A percentile compares a stretch with the other conserved stretches of the same genome.
Conservation (phyloP, 441 rosid genomes). For the Cnidoscolus chayamansa region DNA sequence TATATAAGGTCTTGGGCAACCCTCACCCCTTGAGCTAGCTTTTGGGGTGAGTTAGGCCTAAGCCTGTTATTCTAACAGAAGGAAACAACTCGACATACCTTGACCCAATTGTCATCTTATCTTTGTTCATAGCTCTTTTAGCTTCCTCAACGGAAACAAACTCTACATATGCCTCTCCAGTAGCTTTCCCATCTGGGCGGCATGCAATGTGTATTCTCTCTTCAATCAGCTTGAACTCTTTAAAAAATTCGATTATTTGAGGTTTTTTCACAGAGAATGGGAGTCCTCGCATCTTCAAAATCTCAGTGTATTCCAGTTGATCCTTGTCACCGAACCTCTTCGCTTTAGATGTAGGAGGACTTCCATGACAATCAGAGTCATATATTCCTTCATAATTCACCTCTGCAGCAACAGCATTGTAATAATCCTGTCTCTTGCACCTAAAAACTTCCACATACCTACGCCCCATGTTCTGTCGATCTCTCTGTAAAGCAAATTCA, state of each 20-base stretch:
- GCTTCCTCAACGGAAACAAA: slow-evolving; percentile 73
- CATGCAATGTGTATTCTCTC: slow-evolving; percentile 70
- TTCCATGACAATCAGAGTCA: slow-evolving; percentile 57
- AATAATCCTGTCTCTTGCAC: slow-evolving; percentile 76
- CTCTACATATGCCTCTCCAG: slow-evolving; percentile 87
- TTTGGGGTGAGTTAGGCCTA: no score
- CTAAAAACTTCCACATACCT: slow-evolving; percentile 84
- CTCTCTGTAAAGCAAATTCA: slow-evolving; percentile 78
- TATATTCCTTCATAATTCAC: slow-evolving; percentile 69
- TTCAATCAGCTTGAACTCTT: slow-evolving; percentile 53
- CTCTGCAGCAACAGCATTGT: slow-evolving; percentile 80
- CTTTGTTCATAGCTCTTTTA: slow-evolving; percentile 75
- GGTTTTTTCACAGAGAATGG: slow-evolving; percentile 71
- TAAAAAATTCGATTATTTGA: slow-evolving; percentile 63
- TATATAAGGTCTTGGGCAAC: no score
- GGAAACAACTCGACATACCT: slow-evolving; percentile 87
- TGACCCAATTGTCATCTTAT: slow-evolving; percentile 80
- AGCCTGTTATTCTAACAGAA: slow-evolving; percentile 18
- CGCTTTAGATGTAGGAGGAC: slow-evolving; percentile 64
- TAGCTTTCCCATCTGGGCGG: slow-evolving; percentile 89
- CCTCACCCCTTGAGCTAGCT: no score
- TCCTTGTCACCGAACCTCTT: slow-evolving; percentile 65
- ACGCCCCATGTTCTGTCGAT: slow-evolving; percentile 81
- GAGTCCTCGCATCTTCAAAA: slow-evolving; percentile 85
- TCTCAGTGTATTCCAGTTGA: slow-evolving; percentile 66